These are phyloP conservation scores for Juncus inflexus DNA, from an alignment of 176 grass and related monocot genomes.

Conservation along the genomic window DNA sequence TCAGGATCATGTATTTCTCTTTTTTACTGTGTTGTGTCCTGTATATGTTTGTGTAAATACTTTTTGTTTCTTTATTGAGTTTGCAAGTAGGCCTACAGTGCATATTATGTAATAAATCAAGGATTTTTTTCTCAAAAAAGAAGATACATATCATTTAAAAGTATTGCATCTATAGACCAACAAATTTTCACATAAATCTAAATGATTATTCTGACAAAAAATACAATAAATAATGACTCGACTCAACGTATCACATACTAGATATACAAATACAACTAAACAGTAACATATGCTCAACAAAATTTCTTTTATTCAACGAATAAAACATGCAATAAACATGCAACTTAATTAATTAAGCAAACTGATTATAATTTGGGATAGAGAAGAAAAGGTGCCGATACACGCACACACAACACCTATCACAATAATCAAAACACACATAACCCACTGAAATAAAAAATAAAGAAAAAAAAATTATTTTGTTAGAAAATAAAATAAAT, in stretches of 20 bases:
- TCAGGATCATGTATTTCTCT: too few species aligned
- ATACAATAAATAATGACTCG: neutral
- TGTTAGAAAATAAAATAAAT: too few species aligned
- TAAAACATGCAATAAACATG: neutral
- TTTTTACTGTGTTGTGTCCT: too few species aligned
- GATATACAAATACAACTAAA: neutral
- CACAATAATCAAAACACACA: constrained; percentile 14
- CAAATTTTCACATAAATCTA: constrained; percentile 9
- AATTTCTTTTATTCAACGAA: constrained; percentile 3
- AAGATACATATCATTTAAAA: too few species aligned
- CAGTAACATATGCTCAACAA: constrained; percentile 19
- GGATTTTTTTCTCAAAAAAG: too few species aligned
- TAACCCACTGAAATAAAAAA: neutral
- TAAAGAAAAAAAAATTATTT: too few species aligned
- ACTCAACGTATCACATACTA: too few species aligned
- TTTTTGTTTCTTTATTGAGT: neutral
- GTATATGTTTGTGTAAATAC: too few species aligned
- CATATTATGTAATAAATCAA: too few species aligned
- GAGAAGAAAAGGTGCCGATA: constrained; percentile 27
- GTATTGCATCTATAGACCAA: constrained; percentile 1
- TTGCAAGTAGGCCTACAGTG: neutral
- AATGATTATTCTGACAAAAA: constrained; percentile 15
- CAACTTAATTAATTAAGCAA: neutral
- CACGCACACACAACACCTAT: constrained; percentile 1
- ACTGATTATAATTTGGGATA: constrained; percentile 16